Conservation (phyloP, 1,284 basidiomycete species). For the Gymnopus androsaceus region DNA sequence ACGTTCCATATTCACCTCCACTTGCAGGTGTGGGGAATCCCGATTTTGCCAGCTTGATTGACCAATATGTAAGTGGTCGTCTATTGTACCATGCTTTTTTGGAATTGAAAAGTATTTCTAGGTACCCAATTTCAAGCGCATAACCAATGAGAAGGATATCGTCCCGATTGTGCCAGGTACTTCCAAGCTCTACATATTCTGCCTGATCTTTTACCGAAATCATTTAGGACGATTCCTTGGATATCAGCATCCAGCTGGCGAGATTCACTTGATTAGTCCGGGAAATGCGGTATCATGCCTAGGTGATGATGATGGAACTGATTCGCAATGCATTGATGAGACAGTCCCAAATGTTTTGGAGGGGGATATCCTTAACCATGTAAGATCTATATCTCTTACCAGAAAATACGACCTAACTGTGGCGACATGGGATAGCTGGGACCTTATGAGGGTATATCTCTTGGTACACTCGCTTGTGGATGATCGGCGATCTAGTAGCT, state of each 20-base stretch:
- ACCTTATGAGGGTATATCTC: slow-evolving; percentile 54
- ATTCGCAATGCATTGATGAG: slow-evolving; percentile 44
- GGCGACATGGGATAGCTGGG: slow-evolving; percentile 49
- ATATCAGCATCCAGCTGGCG: slow-evolving; percentile 43
- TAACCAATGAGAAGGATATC: slow-evolving; percentile 48
- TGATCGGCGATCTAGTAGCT: slow-evolving; percentile 14
- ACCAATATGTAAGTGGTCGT: slow-evolving; percentile 33
- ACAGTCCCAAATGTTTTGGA: slow-evolving; percentile 46
- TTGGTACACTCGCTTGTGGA: slow-evolving; percentile 52
- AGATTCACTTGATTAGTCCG: slow-evolving; percentile 29
- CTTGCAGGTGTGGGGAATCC: slow-evolving; percentile 37
- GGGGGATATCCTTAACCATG: slow-evolving; percentile 49
- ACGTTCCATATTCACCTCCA: background rate
- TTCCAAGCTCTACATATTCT: background rate
- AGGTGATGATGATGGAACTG: slow-evolving; percentile 52
- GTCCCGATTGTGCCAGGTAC: slow-evolving; percentile 49
- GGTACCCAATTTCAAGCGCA: slow-evolving; percentile 45
- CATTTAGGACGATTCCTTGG: slow-evolving; percentile 28
- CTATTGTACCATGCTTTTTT: background rate
- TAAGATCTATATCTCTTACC: slow-evolving; percentile 20
- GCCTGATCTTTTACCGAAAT: too few species aligned
- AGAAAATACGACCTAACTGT: background rate
- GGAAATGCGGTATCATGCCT: slow-evolving; percentile 39
- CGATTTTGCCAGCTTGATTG: slow-evolving; percentile 40
- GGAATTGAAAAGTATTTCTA: slow-evolving; percentile 9